Evolutionary conservation across 371 early-diverging fungal species (phyloP).

Genomic region (Apophysomyces elegans): DNA sequence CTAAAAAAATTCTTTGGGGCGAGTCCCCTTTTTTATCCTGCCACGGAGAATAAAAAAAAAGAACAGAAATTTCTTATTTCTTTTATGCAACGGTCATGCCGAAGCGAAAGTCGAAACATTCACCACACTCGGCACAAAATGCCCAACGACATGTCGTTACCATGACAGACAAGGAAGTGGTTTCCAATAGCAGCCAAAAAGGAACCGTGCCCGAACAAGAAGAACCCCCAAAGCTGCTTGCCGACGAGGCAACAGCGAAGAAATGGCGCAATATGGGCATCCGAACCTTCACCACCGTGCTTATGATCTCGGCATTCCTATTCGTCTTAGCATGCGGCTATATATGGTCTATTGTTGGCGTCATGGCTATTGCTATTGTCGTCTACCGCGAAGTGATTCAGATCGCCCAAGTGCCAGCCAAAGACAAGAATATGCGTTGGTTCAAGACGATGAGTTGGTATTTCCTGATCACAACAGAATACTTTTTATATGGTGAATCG

Average conservation of each 20-base stretch:
- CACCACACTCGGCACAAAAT: background rate
- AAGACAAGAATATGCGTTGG: slow-evolving; percentile 89
- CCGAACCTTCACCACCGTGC: slow-evolving; percentile 82
- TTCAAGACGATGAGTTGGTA: slow-evolving; percentile 94
- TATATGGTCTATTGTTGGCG: slow-evolving; percentile 65
- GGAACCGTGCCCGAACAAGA: background rate
- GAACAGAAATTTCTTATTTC: background rate
- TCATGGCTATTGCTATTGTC: slow-evolving; percentile 77
- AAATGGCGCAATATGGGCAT: slow-evolving; percentile 83
- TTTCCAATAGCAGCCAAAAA: background rate
- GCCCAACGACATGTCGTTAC: background rate
- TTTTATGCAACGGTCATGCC: slow-evolving; percentile 7
- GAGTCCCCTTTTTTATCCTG: background rate
- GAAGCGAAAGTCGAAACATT: background rate
- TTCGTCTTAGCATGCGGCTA: slow-evolving; percentile 82
- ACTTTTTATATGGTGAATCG: slow-evolving; percentile 93
- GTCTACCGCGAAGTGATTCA: slow-evolving; percentile 93
- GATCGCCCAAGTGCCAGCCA: slow-evolving; percentile 83
- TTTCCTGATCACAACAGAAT: slow-evolving; percentile 84
- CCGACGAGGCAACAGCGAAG: slow-evolving; percentile 54
- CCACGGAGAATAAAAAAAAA: background rate
- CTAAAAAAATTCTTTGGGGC: too few species aligned
- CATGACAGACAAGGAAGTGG: background rate
- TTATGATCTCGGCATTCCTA: slow-evolving; percentile 89
- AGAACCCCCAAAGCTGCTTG: slow-evolving; percentile 29